A percentile compares a stretch with the other conserved stretches of the same genome.
Evolutionary conservation across 495 filamentous ascomycete genomes (phyloP).

Genomic region (Neurospora sp.): DNA sequence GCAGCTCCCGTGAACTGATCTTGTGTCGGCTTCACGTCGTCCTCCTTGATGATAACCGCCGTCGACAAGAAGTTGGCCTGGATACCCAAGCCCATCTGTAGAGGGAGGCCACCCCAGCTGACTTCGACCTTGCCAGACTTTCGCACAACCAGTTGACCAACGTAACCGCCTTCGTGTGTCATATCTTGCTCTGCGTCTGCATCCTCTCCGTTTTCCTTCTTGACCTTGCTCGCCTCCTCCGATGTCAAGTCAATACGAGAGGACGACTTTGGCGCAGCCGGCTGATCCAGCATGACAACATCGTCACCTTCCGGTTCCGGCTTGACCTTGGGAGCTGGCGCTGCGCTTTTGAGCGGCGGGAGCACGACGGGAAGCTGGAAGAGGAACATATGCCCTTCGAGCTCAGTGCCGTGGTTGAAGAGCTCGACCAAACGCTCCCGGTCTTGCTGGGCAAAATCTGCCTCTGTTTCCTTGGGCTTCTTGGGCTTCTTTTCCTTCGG

Average conservation of each 20-base stretch:
- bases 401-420: constrained; percentile 18
- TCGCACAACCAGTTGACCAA: constrained; percentile 50
- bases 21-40: constrained; percentile 29
- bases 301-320: constrained; percentile 20
- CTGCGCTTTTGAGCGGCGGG: constrained; percentile 34
- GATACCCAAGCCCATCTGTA: constrained; percentile 35
- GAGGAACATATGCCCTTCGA: constrained; percentile 46
- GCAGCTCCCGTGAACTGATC: constrained; percentile 28
- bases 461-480: constrained; percentile 26
- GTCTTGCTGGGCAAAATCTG: constrained; percentile 18
- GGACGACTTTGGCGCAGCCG: constrained; percentile 6
- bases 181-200: constrained; percentile 1
- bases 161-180: constrained; percentile 32
- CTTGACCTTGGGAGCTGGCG: constrained; percentile 12
- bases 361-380: constrained; percentile 57
- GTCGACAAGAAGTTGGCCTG: constrained; percentile 34
- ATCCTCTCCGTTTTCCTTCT: constrained; percentile 15
- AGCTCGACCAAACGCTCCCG: constrained; percentile 22
- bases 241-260: constrained; percentile 28
- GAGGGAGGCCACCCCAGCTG: constrained; percentile 46
- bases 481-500: constrained; percentile 16
- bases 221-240: constrained; percentile 8
- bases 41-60: constrained; percentile 35
- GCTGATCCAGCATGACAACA: constrained; percentile 14
- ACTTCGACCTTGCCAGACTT: constrained; percentile 50